Base-by-base conservation (phyloP, 805 yeast species). In the Alloascoidea africana region DNA sequence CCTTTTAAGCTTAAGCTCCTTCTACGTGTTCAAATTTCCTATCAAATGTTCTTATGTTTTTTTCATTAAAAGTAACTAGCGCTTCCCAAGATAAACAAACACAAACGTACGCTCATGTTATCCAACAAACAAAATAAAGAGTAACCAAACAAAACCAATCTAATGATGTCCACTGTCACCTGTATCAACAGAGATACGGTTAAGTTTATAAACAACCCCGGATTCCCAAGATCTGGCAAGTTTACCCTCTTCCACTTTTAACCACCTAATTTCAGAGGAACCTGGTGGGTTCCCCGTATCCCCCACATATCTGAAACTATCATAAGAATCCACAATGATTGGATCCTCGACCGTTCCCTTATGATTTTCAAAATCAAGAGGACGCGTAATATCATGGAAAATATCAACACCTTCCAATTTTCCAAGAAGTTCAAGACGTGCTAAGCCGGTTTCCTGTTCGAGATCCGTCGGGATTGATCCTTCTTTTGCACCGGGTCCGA, bases 201-300 rank as follows among this genome's bases (percentile, higher is more conserved):
- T 82, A 52, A 87, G 65, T 55, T 82, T 76, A 71, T 81, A 89
- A 49, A 86, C 94, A 50, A 87, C 79, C 63, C 98, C 98, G 63
- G 97, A 89, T 63, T 91, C 96, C 95, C 96, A 84, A 68, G 96
- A 91, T 76, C 98, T 85, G 49, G 82, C 82, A 44, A 80, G 80
- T 62, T 83, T 68, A 36, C 73, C 82, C 46, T 68, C 73, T 48
- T 86, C 80, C 52, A 93, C 93, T 63, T 76, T 77, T 67, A 87
- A 73, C 96, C 96, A 89, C 78, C 76, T 74, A 48, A 84, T 73
- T 52, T 73, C 77, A 65, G 87, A 97, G 48, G 91, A 78, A 46
- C 83, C 94, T 41, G 86, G 93, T 55, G 94, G 96, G 49, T 83
- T 73, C 56, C 98, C 98, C 46, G 93, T 80, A 69, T 98, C 91